These are phyloP conservation scores for Oropetium thomaeum DNA, from an alignment of 176 grass and related monocot genomes.

Conservation along the genomic window DNA sequence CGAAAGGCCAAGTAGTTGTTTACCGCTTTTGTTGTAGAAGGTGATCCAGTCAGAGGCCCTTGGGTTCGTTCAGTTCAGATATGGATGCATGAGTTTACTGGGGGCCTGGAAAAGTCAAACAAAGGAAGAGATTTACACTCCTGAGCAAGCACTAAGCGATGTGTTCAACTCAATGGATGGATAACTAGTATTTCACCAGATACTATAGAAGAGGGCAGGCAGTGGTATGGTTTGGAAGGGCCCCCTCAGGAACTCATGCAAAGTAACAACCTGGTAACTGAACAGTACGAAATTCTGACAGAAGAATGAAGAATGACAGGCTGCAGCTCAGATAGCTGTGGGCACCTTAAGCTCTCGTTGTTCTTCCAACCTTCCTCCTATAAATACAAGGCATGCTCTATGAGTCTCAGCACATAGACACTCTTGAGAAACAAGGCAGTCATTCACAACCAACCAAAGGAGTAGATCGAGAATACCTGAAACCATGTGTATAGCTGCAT, in stretches of 20 bases:
- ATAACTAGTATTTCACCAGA: constrained; percentile 27
- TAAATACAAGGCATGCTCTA: constrained; percentile 43
- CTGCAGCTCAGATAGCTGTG: constrained; percentile 24
- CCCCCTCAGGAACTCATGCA: constrained; percentile 4
- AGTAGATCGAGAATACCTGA: constrained; percentile 22
- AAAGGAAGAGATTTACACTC: not conserved
- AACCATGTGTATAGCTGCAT: constrained; percentile 92
- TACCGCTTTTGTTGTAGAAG: constrained; percentile 7
- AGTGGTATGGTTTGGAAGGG: constrained; percentile 23
- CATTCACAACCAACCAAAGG: constrained; percentile 14
- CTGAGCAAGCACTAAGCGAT: constrained; percentile 14
- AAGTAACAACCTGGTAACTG: constrained; percentile 26
- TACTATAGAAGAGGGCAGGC: constrained; percentile 4
- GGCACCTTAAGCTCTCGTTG: constrained; percentile 1
- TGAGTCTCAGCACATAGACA: constrained; percentile 33
- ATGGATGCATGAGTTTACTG: constrained; percentile 8
- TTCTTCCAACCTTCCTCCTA: constrained; percentile 35
- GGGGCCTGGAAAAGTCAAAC: not conserved
- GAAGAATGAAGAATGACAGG: constrained; percentile 34
- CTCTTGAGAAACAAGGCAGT: not conserved
- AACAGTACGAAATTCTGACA: constrained; percentile 22
- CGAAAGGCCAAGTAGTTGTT: constrained; percentile 34
- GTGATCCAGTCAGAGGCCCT: not conserved
- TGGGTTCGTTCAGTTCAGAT: not conserved
- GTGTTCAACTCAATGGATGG: not conserved